A percentile compares a stretch with the other conserved stretches of the same genome.
Conservation (phyloP, 441 rosid species). For the Bocquillonia castaneifolia region DNA sequence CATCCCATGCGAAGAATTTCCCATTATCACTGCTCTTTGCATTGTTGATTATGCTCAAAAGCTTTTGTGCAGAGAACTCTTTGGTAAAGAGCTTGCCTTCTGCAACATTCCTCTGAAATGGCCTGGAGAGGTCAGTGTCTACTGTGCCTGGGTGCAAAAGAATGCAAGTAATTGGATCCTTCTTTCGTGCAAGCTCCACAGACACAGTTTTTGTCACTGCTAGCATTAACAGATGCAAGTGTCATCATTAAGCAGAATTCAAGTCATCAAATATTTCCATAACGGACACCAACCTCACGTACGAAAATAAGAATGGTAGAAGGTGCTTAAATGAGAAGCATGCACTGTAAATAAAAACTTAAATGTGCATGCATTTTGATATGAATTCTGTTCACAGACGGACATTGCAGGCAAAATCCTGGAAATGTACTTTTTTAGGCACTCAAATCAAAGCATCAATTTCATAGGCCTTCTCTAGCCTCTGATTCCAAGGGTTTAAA, state of each 20-base stretch:
- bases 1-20: slow-evolving; percentile 93
- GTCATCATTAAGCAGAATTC: background rate
- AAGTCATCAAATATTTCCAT: background rate
- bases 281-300: background rate
- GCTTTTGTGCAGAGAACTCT: slow-evolving; percentile 73
- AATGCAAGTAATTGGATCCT: slow-evolving; percentile 70
- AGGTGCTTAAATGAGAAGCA: too few relatives aligned
- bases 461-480: background rate
- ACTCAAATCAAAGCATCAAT: background rate
- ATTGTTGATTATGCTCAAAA: slow-evolving; percentile 54
- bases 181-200: slow-evolving; percentile 65
- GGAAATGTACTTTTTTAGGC: too few relatives aligned
- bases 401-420: background rate
- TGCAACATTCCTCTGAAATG: slow-evolving; percentile 77
- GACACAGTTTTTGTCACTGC: slow-evolving; percentile 72
- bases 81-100: slow-evolving; percentile 72
- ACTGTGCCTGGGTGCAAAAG: slow-evolving; percentile 93
- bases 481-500: background rate
- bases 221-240: slow-evolving; percentile 18
- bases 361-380: too few relatives aligned
- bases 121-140: slow-evolving; percentile 83
- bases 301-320: background rate
- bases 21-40: slow-evolving; percentile 67
- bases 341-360: too few relatives aligned
- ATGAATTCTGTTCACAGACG: background rate